Evolutionary conservation across 1,284 basidiomycete species (phyloP).

Genomic region (Anthracocystis panici-leucophaei): DNA sequence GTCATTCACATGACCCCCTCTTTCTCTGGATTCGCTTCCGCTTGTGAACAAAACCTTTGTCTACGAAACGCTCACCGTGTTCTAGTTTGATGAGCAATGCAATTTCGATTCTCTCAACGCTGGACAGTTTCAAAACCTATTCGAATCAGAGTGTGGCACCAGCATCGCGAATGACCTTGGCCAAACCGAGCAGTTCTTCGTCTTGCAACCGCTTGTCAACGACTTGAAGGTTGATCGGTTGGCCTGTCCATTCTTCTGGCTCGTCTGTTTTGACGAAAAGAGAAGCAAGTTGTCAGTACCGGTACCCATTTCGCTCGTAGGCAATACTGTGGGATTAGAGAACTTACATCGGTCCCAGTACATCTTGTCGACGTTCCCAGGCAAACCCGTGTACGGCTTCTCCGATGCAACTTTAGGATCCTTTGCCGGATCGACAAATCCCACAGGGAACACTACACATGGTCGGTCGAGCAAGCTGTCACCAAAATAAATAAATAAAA

Average conservation of each 20-base stretch:
- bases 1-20: no score
- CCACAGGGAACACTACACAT: slow-evolving; percentile 73
- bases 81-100: no score
- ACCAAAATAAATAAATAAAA: no score
- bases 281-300: no score
- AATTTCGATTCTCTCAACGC: no score
- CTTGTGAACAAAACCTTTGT: no score
- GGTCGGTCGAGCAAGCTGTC: slow-evolving; percentile 37
- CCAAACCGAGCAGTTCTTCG: slow-evolving; percentile 75
- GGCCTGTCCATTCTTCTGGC: slow-evolving; percentile 73
- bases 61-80: no score
- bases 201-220: slow-evolving; percentile 79
- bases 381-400: slow-evolving; percentile 22
- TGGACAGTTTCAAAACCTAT: no score
- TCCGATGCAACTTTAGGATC: slow-evolving; percentile 72
- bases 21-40: no score
- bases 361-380: slow-evolving; percentile 18
- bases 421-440: slow-evolving; percentile 71
- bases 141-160: slow-evolving; percentile 30
- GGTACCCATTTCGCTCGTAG: no score
- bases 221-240: slow-evolving; percentile 78
- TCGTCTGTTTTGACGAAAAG: no score
- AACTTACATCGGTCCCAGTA: slow-evolving; percentile 34
- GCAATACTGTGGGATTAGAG: no score
- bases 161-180: slow-evolving; percentile 46